Percentiles rank a stretch among this genome's conserved stretches.
Conservation (phyloP, 2,329 filamentous ascomycete species). For the Colletotrichum tamarilloi region DNA sequence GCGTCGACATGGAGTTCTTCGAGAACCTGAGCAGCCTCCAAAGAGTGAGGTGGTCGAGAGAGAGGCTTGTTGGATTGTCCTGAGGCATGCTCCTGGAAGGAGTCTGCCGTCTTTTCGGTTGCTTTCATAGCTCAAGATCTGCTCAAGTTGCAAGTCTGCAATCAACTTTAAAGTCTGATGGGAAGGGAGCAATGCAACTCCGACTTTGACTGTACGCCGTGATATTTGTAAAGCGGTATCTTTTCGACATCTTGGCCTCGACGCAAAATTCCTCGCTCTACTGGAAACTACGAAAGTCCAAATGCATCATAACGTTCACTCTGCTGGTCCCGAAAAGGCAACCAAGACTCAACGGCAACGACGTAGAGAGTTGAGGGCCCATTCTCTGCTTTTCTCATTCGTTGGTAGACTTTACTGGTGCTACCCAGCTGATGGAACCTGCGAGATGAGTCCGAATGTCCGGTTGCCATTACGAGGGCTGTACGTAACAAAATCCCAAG, state of each 20-base stretch:
- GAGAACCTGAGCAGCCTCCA: slow-evolving; percentile 59
- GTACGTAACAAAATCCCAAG: slow-evolving; percentile 15
- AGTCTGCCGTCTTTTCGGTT: neutral
- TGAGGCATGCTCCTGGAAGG: slow-evolving; percentile 39
- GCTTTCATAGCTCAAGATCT: neutral
- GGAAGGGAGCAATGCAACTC: neutral
- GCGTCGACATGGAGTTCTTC: slow-evolving; percentile 63
- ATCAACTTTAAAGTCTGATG: neutral
- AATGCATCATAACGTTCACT: neutral
- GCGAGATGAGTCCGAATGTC: neutral
- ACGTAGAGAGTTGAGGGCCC: neutral
- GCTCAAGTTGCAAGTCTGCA: neutral
- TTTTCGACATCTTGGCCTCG: neutral
- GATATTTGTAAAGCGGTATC: neutral
- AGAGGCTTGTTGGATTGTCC: slow-evolving; percentile 53
- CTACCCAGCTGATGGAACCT: neutral
- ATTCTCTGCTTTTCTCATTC: neutral
- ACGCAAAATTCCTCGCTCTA: neutral
- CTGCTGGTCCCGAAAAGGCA: neutral
- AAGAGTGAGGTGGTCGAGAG: slow-evolving; percentile 66
- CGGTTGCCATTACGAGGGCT: slow-evolving; percentile 4
- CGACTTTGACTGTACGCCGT: no score
- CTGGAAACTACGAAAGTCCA: neutral
- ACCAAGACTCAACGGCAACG: slow-evolving; percentile 22
- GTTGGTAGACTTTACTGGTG: neutral